These are phyloP conservation scores for Phytophthora lateralis DNA, from an alignment of 352 stramenopile species.

Conservation along the genomic window DNA sequence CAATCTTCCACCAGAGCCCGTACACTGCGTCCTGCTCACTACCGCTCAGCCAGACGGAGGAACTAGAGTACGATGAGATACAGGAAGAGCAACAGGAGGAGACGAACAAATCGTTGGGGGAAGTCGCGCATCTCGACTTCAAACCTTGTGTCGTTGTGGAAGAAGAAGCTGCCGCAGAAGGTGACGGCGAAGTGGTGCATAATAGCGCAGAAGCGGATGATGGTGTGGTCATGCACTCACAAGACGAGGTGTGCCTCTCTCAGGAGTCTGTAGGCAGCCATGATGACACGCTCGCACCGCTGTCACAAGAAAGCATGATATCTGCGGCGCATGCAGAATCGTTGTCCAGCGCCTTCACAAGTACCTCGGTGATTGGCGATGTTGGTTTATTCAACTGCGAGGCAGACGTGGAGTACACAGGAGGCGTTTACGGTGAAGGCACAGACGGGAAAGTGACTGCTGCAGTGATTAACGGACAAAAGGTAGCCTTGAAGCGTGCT, in stretches of 20 bases:
- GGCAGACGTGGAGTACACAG: conserved; percentile 79
- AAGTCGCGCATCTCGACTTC: conserved; percentile 1
- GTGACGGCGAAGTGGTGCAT: conserved; percentile 2
- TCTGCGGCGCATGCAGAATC: conserved; percentile 9
- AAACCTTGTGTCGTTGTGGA: conserved; percentile 14
- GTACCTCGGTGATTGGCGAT: conserved; percentile 82
- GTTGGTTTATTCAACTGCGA: conserved; percentile 88
- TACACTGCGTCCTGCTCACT: conserved; percentile 34
- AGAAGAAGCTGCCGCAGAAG: not conserved
- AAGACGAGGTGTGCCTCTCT: conserved; percentile 22
- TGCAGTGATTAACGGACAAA: conserved; percentile 77
- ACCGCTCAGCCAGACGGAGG: conserved; percentile 43
- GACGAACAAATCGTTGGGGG: not conserved
- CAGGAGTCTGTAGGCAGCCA: conserved; percentile 31
- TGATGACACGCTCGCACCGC: conserved; percentile 24
- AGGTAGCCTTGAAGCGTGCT: conserved; percentile 81
- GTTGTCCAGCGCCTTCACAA: conserved; percentile 58
- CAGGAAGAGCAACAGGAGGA: conserved; percentile 20
- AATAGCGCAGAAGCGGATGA: conserved; percentile 17
- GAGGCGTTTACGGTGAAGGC: conserved; percentile 83
- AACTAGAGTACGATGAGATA: conserved; percentile 34
- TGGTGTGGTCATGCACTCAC: conserved; percentile 8
- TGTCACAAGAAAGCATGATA: conserved; percentile 39
- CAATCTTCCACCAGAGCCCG: conserved; percentile 34
- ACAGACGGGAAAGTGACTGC: conserved; percentile 83